phyloP scores from a whole-genome alignment of 371 early-diverging fungal genomes.

The Actinomucor elegans region DNA sequence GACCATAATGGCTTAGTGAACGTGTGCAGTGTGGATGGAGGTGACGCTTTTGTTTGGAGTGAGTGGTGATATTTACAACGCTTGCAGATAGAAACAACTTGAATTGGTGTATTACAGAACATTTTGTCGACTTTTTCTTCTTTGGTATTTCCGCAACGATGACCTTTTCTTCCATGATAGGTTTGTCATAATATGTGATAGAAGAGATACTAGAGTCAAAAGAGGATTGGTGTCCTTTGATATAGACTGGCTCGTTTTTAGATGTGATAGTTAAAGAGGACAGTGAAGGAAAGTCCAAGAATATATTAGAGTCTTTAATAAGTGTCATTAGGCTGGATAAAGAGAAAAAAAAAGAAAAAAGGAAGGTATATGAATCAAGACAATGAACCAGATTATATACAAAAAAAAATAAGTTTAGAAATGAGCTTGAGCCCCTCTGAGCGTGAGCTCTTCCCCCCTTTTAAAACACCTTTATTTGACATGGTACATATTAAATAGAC shows the following conservation, averaged over 20 bases:
- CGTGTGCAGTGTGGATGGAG: neutral
- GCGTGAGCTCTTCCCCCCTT: constrained; percentile 4
- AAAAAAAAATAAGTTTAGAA: constrained; percentile 12
- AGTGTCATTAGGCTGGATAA: neutral
- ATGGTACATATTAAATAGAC: neutral
- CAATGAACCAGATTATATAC: neutral
- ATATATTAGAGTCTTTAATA: constrained; percentile 11
- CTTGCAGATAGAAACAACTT: neutral
- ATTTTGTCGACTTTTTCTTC: neutral
- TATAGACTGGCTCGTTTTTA: constrained; percentile 8
- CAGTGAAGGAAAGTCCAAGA: constrained; percentile 12
- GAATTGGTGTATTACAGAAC: constrained; percentile 1
- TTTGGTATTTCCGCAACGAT: neutral
- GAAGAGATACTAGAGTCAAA: too few relatives aligned
- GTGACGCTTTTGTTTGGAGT: neutral
- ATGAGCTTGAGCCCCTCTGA: constrained; percentile 6
- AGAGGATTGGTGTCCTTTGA: neutral
- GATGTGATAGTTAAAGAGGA: constrained; percentile 20
- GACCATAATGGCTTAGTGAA: constrained; percentile 15
- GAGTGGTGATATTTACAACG: too few relatives aligned
- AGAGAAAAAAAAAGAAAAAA: constrained; percentile 6
- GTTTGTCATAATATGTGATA: neutral
- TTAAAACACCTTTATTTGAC: neutral
- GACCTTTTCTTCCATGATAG: neutral
- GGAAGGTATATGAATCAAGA: constrained; percentile 11